Evolutionary conservation across 2,329 filamentous ascomycete genomes (phyloP).

Genomic region (Fusarium dimerum): DNA sequence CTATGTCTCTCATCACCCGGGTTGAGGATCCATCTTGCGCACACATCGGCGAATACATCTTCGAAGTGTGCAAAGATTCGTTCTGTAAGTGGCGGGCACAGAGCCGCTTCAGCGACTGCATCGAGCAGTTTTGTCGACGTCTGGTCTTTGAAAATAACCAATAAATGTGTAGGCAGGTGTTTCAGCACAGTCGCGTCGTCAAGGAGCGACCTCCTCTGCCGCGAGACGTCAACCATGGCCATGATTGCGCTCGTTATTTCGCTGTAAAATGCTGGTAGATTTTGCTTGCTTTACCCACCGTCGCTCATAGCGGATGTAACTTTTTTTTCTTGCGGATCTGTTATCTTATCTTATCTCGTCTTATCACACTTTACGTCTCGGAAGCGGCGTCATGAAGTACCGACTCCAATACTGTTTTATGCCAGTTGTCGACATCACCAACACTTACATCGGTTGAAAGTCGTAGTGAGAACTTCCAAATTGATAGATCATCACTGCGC

Average conservation of each 20-base stretch:
- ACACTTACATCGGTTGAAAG: too few relatives aligned
- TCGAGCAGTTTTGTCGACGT: constrained; percentile 69
- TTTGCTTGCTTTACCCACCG: constrained; percentile 27
- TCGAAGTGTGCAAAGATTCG: constrained; percentile 74
- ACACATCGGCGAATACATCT: constrained; percentile 76
- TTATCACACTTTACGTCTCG: background rate
- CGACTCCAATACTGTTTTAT: constrained; percentile 22
- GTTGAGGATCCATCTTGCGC: constrained; percentile 72
- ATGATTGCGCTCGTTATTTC: constrained; percentile 44
- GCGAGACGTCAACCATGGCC: constrained; percentile 56
- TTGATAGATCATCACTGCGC: too few relatives aligned
- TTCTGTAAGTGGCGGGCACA: constrained; percentile 71
- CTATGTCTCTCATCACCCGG: constrained; percentile 40
- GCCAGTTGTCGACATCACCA: background rate
- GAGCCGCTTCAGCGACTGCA: constrained; percentile 67
- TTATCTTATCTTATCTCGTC: constrained; percentile 30
- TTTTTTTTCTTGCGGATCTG: constrained; percentile 36
- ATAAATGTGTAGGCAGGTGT: constrained; percentile 69
- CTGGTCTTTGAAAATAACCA: constrained; percentile 64
- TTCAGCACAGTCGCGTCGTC: constrained; percentile 54
- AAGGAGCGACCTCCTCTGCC: constrained; percentile 57
- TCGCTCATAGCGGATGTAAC: constrained; percentile 31
- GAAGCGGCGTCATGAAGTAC: constrained; percentile 37
- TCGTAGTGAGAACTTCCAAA: too few relatives aligned
- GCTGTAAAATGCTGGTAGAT: constrained; percentile 27